Base-by-base conservation (phyloP, 2,329 filamentous ascomycete genomes). In the Aspergillus eucalypticola region DNA sequence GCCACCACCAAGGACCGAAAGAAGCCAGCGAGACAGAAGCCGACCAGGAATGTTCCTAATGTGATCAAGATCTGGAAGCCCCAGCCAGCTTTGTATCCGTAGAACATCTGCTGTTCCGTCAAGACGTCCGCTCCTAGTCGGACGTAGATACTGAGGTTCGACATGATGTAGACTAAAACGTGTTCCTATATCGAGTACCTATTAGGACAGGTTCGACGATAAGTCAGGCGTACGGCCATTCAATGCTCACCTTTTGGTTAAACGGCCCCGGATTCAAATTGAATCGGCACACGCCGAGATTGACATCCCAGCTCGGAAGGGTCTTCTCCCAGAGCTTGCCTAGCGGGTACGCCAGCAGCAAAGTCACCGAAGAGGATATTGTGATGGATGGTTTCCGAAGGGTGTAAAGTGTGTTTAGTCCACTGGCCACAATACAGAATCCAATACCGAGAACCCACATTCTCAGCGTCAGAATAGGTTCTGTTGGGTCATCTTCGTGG, bases 11-110 rank as follows among this genome's bases (percentile, higher is more conserved):
- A 86, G 60, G 83, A 83, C 46, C 86, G 82, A 77, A 88, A 82
- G 63, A 88, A 81, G 1, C 87, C 87, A 0, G 87, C 87, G 11
- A 70, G 60, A 23, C 64, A 66, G 56, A 89, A 87, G 0, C 88
- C 86, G 65, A 88, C 88, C 0, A 87, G 84, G 11, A 88, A 79
- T n/a, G 85, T 86, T 67, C 88, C 88, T 2, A 86, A 86, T 3
- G 85, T 88, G 10, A 90, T 79, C 7, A 72, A 60, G 15, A 73
- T 67, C 54, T 69, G 63, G 13, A 72, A 70, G 2, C 66, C 66
- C 62, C 69, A 71, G 25, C 69, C 69, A 2, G 69, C 64, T 8
- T 64, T 58, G 10, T 67, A 69, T 11, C 66, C 65, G 44, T 67
- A 71, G 23, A 71, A 71, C 60, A 64, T 70, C 49, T 72, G 60